phyloP scores from a whole-genome alignment of 176 grass and related monocot genomes.

The Thalia dealbata region DNA sequence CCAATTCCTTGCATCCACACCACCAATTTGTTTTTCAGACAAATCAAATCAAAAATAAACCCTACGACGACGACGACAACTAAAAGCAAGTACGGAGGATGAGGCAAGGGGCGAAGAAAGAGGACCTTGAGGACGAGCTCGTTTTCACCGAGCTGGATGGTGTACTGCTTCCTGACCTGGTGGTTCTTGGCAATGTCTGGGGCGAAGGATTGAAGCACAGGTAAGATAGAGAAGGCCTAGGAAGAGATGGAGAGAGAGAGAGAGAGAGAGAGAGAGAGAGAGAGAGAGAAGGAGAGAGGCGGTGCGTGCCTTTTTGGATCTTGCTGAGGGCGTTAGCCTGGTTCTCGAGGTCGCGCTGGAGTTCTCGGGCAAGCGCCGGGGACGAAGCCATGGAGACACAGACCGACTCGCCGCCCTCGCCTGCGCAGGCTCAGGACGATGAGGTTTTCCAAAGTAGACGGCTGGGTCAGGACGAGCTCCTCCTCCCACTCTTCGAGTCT shows the following conservation, averaged over 20 bases:
- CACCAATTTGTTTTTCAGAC: neutral
- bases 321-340: conserved; percentile 81
- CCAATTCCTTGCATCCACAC: conserved; percentile 50
- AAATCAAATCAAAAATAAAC: neutral
- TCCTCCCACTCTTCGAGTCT: neutral
- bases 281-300: neutral
- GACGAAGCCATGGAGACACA: conserved; percentile 21
- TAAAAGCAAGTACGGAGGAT: neutral
- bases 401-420: neutral
- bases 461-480: neutral
- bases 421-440: neutral
- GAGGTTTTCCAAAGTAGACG: neutral
- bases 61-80: neutral
- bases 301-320: conserved; percentile 69
- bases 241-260: neutral
- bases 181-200: conserved; percentile 95
- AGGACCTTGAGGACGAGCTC: conserved; percentile 92
- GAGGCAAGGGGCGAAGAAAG: neutral
- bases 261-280: neutral
- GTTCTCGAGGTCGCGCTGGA: conserved; percentile 80
- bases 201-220: neutral
- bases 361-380: conserved; percentile 47
- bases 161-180: conserved; percentile 98
- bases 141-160: conserved; percentile 94
- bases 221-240: neutral